These are phyloP conservation scores for Sordaria brevicollis DNA, from an alignment of 495 filamentous ascomycete species.

Conservation along the genomic window DNA sequence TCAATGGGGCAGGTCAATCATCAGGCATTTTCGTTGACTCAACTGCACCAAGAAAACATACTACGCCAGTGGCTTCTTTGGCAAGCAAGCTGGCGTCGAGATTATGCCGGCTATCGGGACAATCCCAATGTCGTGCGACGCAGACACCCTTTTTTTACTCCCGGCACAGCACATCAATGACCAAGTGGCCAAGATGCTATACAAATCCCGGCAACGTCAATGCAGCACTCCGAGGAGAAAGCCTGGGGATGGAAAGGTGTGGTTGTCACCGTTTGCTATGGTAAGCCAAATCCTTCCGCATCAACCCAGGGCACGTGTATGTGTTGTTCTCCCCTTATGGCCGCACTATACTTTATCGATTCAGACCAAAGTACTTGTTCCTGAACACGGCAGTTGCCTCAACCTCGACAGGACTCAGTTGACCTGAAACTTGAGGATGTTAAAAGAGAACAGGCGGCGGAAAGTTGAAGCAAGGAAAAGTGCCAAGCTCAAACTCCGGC, in stretches of 20 bases:
- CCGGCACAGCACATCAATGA: not conserved
- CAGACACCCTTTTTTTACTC: not conserved
- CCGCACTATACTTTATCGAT: not conserved
- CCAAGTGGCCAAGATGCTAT: not conserved
- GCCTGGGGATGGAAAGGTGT: not conserved
- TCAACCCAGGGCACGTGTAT: not conserved
- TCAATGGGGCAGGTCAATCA: not conserved
- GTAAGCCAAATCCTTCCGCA: not conserved
- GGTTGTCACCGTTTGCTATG: not conserved
- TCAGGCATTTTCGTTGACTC: not conserved
- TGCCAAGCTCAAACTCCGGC: not conserved
- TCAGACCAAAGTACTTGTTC: not conserved
- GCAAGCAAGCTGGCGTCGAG: not conserved
- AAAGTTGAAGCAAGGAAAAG: not conserved
- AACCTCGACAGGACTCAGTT: not conserved
- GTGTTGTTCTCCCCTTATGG: not conserved
- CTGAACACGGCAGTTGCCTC: not conserved
- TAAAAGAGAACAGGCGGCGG: not conserved
- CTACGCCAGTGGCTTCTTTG: not conserved
- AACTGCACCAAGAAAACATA: not conserved
- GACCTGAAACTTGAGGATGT: not conserved
- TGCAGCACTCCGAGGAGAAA: not conserved
- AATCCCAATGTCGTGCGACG: not conserved
- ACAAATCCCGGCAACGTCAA: not conserved
- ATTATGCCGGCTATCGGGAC: not conserved